These are phyloP conservation scores for Pinus taeda DNA, from an alignment of 75 land plant species.

Conservation along the genomic window DNA sequence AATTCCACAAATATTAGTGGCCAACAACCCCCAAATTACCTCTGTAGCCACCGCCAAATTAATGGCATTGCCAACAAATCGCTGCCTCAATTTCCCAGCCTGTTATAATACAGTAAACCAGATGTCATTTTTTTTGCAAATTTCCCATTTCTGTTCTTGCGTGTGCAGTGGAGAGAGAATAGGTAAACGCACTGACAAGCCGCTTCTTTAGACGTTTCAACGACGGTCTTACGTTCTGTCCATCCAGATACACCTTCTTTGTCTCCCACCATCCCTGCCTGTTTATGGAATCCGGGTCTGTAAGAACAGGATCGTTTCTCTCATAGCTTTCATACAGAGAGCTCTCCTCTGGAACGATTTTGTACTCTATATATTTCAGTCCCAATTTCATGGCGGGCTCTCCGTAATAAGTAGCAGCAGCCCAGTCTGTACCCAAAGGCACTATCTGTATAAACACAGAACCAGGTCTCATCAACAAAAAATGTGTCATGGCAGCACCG, in stretches of 20 bases:
- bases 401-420: constrained; percentile 19
- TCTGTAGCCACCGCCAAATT: too few species aligned
- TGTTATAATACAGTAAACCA: too few species aligned
- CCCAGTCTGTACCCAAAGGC: constrained; percentile 24
- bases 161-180: background rate
- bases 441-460: constrained; percentile 23
- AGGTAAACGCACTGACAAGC: constrained; percentile 8
- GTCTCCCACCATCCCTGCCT: too few species aligned
- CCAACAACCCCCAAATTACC: too few species aligned
- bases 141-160: too few species aligned
- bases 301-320: constrained; percentile 14
- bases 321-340: constrained; percentile 5
- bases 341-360: constrained; percentile 8
- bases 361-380: constrained; percentile 30
- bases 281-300: constrained; percentile 17
- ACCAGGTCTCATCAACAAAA: constrained; percentile 24
- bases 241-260: constrained; percentile 17
- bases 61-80: too few species aligned
- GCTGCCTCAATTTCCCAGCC: too few species aligned
- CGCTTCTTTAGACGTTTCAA: constrained; percentile 11
- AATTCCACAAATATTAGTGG: too few species aligned
- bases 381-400: constrained; percentile 25
- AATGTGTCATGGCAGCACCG: constrained; percentile 29
- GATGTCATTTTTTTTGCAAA: too few species aligned
- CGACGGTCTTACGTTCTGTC: constrained; percentile 31